These are phyloP conservation scores for Cladosporium sp. DNA, from an alignment of 2,329 filamentous ascomycete species.

Conservation along the genomic window DNA sequence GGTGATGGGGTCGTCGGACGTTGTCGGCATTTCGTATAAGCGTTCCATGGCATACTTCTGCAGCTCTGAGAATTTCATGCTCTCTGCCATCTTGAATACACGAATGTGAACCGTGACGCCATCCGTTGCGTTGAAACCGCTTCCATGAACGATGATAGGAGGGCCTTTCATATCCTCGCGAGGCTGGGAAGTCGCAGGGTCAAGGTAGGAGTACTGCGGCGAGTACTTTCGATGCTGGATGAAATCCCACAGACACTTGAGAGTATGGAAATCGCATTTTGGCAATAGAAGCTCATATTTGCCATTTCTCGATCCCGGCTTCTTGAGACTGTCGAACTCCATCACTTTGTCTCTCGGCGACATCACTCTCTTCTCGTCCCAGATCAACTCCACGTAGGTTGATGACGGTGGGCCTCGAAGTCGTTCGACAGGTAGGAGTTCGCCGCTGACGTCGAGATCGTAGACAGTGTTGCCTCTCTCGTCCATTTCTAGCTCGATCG, in stretches of 20 bases:
- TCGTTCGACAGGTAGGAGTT: conserved; percentile 37
- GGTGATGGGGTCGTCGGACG: conserved; percentile 41
- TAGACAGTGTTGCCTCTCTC: conserved; percentile 40
- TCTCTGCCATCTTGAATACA: conserved; percentile 39
- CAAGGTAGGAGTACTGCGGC: neutral
- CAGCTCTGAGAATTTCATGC: conserved; percentile 43
- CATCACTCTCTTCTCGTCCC: conserved; percentile 39
- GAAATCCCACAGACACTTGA: conserved; percentile 41
- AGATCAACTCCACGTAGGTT: conserved; percentile 43
- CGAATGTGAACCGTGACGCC: conserved; percentile 31
- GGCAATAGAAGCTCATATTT: conserved; percentile 39
- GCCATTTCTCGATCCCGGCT: conserved; percentile 36
- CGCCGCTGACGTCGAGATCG: conserved; percentile 35
- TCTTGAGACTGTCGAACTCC: conserved; percentile 35
- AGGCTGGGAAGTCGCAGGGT: neutral
- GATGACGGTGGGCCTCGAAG: conserved; percentile 35
- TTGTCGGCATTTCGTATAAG: conserved; percentile 36
- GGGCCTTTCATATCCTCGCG: conserved; percentile 3
- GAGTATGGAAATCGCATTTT: conserved; percentile 34
- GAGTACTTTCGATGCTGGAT: conserved; percentile 24
- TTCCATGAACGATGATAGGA: conserved; percentile 5
- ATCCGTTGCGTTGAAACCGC: neutral
- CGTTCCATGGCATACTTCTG: conserved; percentile 38
- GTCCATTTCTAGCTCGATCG: conserved; percentile 39
- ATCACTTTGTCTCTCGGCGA: conserved; percentile 36